These are phyloP conservation scores for Carnegiea gigantea DNA, from an alignment of 179 eudicot genomes.

Conservation along the genomic window DNA sequence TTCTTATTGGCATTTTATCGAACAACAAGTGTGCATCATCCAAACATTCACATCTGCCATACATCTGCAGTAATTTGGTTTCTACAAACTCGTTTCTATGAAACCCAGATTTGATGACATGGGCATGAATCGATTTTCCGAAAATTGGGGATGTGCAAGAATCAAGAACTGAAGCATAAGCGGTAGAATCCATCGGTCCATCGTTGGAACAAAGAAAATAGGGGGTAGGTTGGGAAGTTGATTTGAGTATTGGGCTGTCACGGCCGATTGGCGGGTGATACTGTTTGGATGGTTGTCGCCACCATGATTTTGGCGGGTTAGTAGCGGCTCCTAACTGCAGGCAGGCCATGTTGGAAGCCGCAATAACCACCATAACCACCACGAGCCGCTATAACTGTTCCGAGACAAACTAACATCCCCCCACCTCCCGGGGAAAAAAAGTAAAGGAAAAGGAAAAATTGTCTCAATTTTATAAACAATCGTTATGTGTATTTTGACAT, in stretches of 20 bases:
- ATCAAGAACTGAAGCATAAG: slow-evolving; percentile 47
- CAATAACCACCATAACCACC: not conserved
- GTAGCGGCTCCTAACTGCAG: slow-evolving; percentile 21
- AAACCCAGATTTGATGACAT: slow-evolving; percentile 51
- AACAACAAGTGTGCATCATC: slow-evolving; percentile 41
- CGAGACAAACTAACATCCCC: not conserved
- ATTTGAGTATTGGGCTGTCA: slow-evolving; percentile 11
- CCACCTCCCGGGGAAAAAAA: too few species aligned
- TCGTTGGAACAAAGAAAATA: slow-evolving; percentile 22
- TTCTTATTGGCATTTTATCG: slow-evolving; percentile 52
- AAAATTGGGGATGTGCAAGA: slow-evolving; percentile 29
- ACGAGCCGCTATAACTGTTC: not conserved
- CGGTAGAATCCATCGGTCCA: slow-evolving; percentile 26
- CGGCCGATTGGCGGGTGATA: not conserved
- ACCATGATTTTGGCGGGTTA: slow-evolving; percentile 20
- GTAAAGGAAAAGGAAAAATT: too few species aligned
- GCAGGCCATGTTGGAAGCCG: slow-evolving; percentile 2
- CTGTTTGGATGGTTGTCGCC: not conserved
- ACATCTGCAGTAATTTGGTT: slow-evolving; percentile 54
- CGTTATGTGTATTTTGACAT: too few species aligned
- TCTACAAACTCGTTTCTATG: slow-evolving; percentile 47
- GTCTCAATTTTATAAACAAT: too few species aligned
- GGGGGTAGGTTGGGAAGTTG: not conserved
- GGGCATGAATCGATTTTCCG: slow-evolving; percentile 57
- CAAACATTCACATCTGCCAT: slow-evolving; percentile 42